Conservation (phyloP, 2,329 filamentous ascomycete species). For the Blastomyces percursus region DNA sequence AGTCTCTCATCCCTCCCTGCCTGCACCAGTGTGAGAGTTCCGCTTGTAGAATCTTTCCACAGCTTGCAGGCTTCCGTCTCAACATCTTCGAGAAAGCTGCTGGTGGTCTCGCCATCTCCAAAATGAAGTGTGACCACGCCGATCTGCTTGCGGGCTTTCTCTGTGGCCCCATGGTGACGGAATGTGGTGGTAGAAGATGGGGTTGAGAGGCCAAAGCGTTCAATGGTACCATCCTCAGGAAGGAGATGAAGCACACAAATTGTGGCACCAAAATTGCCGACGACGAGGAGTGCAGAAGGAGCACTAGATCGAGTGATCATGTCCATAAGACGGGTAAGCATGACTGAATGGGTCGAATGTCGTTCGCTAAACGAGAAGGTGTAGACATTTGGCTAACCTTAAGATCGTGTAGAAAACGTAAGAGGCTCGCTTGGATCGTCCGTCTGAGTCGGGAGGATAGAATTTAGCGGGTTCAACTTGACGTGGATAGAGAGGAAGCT, state of each 20-base stretch:
- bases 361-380: too few species aligned
- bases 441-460: too few species aligned
- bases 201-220: not conserved
- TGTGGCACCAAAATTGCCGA: constrained; percentile 1
- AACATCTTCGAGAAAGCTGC: constrained; percentile 1
- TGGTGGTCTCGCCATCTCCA: not conserved
- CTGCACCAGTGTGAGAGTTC: not conserved
- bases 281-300: constrained; percentile 2
- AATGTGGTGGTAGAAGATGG: not conserved
- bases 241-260: not conserved
- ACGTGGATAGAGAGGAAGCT: too few species aligned
- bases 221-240: not conserved
- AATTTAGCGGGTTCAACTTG: too few species aligned
- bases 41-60: not conserved
- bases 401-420: too few species aligned
- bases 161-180: not conserved
- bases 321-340: too few species aligned
- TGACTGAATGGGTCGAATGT: too few species aligned
- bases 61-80: not conserved
- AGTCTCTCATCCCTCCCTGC: not conserved
- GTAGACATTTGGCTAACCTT: too few species aligned
- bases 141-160: not conserved
- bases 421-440: too few species aligned
- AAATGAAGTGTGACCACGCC: not conserved
- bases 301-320: too few species aligned